These are phyloP conservation scores for Solanum chaucha DNA, from an alignment of 257 asterid genomes.

Conservation along the genomic window DNA sequence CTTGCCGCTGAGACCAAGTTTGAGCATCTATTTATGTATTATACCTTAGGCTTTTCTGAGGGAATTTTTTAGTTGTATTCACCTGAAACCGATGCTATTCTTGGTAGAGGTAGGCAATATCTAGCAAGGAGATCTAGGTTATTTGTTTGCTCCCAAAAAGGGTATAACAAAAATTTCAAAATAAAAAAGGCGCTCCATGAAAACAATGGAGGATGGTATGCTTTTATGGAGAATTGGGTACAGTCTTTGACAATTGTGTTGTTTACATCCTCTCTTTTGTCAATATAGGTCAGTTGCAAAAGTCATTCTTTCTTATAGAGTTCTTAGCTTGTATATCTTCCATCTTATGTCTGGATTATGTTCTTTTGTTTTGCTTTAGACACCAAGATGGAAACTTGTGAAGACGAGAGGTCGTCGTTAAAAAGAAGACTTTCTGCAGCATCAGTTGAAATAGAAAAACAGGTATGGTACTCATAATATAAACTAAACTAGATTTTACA, in stretches of 20 bases:
- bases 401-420: constrained; percentile 49
- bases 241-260: neutral
- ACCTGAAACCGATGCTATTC: neutral
- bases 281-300: neutral
- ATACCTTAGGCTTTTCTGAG: neutral
- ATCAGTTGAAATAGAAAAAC: constrained; percentile 72
- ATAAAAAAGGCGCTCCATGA: neutral
- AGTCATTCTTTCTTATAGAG: neutral
- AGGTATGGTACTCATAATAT: constrained; percentile 28
- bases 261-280: neutral
- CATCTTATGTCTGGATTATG: neutral
- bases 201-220: neutral
- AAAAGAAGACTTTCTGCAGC: constrained; percentile 75
- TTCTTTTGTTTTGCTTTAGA: constrained; percentile 32
- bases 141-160: neutral
- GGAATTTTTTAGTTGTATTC: neutral
- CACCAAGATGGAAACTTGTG: constrained; percentile 56
- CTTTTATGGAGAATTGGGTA: neutral
- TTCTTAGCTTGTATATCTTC: neutral
- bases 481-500: neutral
- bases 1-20: neutral
- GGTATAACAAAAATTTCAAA: neutral
- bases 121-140: neutral
- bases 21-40: neutral
- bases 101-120: neutral